Conservation (phyloP, 2,329 filamentous ascomycete genomes). For the Sclerotinia glacialis region DNA sequence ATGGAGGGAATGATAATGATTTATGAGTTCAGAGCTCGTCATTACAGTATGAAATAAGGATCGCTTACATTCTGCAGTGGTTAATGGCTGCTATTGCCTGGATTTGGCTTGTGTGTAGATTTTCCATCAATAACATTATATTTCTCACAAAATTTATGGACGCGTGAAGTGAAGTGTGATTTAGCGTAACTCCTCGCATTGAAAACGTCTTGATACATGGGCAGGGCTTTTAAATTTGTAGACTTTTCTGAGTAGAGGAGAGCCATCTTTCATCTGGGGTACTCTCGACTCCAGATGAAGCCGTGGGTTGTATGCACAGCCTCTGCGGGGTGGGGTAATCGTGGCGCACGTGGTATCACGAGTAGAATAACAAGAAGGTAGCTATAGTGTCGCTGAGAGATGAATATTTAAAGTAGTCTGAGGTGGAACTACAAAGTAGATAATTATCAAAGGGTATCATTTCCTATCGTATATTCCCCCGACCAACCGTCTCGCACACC, state of each 20-base stretch:
- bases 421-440: background rate
- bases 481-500: background rate
- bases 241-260: background rate
- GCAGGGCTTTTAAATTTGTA: too few species aligned
- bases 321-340: background rate
- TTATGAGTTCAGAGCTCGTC: background rate
- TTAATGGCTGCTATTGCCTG: background rate
- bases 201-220: background rate
- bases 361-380: too few species aligned
- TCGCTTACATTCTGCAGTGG: background rate
- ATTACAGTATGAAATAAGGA: background rate
- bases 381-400: too few species aligned
- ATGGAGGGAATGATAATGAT: background rate
- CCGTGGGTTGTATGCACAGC: background rate
- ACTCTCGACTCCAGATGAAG: too few species aligned
- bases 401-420: background rate
- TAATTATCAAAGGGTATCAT: conserved; percentile 12
- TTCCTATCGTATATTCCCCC: background rate
- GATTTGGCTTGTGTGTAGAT: background rate
- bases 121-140: too few species aligned
- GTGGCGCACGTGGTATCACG: background rate
- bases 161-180: background rate
- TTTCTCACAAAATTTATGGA: background rate
- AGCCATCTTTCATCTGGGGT: background rate
- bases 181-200: background rate